These are phyloP conservation scores for Chrysoporthe cubensis DNA, from an alignment of 2,329 filamentous ascomycete species.

Conservation along the genomic window DNA sequence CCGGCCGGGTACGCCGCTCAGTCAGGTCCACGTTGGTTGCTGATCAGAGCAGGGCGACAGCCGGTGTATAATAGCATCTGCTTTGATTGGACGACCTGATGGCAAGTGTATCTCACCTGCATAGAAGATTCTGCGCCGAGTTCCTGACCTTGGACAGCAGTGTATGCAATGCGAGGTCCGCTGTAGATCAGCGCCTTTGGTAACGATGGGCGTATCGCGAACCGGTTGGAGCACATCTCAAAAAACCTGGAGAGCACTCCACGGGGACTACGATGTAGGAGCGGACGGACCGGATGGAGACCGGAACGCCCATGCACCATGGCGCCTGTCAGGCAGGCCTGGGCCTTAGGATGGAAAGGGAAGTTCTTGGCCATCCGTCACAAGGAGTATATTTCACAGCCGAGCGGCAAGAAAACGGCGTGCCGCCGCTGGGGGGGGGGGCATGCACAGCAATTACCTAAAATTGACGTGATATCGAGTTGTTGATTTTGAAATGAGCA, in stretches of 20 bases:
- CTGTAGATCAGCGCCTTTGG: background rate
- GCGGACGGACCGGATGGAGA: background rate
- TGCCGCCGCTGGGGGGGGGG: too few species aligned
- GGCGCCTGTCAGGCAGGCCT: too few species aligned
- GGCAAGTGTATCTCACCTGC: background rate
- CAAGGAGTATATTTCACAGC: too few species aligned
- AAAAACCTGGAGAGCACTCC: background rate
- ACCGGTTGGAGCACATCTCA: background rate
- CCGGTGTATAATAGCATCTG: background rate
- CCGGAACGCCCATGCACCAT: background rate
- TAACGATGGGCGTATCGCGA: background rate
- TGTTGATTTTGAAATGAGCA: background rate
- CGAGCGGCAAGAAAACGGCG: too few species aligned
- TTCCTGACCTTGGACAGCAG: background rate
- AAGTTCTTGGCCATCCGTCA: too few species aligned
- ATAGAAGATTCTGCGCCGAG: background rate
- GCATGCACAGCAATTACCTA: too few species aligned
- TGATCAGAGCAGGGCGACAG: background rate
- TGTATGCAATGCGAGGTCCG: background rate
- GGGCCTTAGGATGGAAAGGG: too few species aligned
- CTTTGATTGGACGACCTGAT: background rate
- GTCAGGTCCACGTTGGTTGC: background rate
- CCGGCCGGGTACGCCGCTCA: background rate
- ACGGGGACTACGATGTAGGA: too few species aligned
- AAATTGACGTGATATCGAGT: background rate